Evolutionary conservation across 257 asterid genomes (phyloP).

Genomic region (Sherardia arvensis): DNA sequence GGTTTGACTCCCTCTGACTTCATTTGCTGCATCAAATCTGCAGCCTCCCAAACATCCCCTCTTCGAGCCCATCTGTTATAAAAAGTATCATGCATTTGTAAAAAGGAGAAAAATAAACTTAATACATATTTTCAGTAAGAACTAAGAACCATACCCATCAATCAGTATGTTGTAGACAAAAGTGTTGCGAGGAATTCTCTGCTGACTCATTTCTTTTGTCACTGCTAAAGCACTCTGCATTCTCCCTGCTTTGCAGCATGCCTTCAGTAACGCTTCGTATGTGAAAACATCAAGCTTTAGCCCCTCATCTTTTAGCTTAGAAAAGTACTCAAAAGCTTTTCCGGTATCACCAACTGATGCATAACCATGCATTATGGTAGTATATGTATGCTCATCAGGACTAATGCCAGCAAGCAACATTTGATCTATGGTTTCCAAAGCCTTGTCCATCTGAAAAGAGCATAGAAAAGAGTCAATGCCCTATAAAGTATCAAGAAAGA

Average conservation of each 20-base stretch:
- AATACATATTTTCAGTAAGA: not conserved
- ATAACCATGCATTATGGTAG: slow-evolving; percentile 91
- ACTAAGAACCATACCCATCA: slow-evolving; percentile 55
- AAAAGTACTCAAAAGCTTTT: slow-evolving; percentile 87
- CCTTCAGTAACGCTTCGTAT: slow-evolving; percentile 94
- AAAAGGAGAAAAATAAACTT: slow-evolving; percentile 3
- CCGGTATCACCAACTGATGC: slow-evolving; percentile 96
- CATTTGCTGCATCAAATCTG: slow-evolving; percentile 98
- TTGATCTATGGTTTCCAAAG: slow-evolving; percentile 65
- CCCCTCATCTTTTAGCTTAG: slow-evolving; percentile 71
- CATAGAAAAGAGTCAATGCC: not conserved
- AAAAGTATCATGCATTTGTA: too few species aligned
- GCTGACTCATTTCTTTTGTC: slow-evolving; percentile 79
- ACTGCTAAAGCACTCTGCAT: slow-evolving; percentile 99
- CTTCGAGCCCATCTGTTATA: slow-evolving; percentile 99
- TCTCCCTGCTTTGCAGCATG: slow-evolving; percentile 98
- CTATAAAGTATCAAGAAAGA: not conserved
- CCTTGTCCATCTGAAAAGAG: slow-evolving; percentile 73
- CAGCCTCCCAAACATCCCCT: slow-evolving; percentile 99
- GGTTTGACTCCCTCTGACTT: slow-evolving; percentile 84
- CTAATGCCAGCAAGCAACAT: slow-evolving; percentile 76
- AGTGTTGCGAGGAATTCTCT: slow-evolving; percentile 73
- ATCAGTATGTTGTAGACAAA: slow-evolving; percentile 86
- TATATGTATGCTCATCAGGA: slow-evolving; percentile 88
- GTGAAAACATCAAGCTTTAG: slow-evolving; percentile 80